Evolutionary conservation across 768 basidiomycete genomes (phyloP), one percentile per base, ranked within the genome.

Genomic region (Exsudoporus frostii): DNA sequence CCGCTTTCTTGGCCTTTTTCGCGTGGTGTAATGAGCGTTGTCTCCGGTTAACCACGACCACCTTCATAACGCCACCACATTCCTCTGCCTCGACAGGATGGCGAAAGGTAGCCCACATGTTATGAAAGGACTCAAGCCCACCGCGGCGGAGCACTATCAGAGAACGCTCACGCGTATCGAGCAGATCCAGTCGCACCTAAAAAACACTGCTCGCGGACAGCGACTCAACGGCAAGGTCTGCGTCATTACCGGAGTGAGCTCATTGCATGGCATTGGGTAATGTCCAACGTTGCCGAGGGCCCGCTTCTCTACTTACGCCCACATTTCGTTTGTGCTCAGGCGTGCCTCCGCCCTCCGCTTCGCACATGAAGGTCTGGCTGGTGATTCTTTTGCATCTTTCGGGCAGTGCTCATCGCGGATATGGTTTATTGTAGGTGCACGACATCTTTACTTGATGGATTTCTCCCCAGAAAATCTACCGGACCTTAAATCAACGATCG

Each of bases 201-300:
- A 76, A 39, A 74, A 68, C 25, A 62, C 81, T 20, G 75, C 83
- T 29, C 78, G 85, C 38, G 71, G 75, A 27, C 74, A 71, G 19
- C 78, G 83, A 61, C 76, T 95, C 57, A 78, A 77, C 64, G 83
- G 78, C 57, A 95, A 92, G 69, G 90, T 94, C 24, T 90, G 87
- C 61, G 78, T 96, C 51, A 80, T 96, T 60, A 96, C 94, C 1
- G 94, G 94, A 17, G 92, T 87, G 29, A 88, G 89, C 29, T 93
- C 91, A 19, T 65, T 88, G 59, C 85, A 86, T 65, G 94, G 94
- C 17, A 97, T 97, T 55, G 94, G 94, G 87, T 94, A 71, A 59
- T 45, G 50, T 57, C 43, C 36, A 55, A 45, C 45, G 43, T 58
- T 56, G 48, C 45, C 44, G n/a, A 29, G 22, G 25, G 43, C 38